Conservation (phyloP, 1,284 basidiomycete genomes). For the Trametes polyzona region DNA sequence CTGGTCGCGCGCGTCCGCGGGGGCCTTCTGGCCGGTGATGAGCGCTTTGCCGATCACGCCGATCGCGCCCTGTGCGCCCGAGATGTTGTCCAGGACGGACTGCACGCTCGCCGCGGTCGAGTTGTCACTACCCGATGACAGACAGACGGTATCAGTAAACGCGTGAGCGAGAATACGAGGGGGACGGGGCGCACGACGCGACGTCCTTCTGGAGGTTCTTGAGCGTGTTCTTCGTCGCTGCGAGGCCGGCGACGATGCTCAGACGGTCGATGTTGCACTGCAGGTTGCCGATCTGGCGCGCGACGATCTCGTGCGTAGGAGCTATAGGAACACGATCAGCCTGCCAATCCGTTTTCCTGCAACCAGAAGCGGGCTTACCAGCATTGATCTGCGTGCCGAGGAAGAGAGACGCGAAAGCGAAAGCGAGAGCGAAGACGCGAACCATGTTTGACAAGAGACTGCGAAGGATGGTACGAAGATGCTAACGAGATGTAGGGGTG, state of each 20-base stretch:
- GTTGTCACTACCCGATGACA: slow-evolving; percentile 31
- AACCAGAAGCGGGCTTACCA: background rate
- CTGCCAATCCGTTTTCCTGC: background rate
- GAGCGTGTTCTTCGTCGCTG: slow-evolving; percentile 35
- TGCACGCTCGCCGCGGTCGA: slow-evolving; percentile 29
- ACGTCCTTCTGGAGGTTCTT: slow-evolving; percentile 27
- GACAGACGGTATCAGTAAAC: background rate
- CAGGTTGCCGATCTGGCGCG: slow-evolving; percentile 39
- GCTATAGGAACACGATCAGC: background rate
- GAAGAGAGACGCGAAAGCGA: slow-evolving; percentile 20
- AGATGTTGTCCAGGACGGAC: slow-evolving; percentile 34
- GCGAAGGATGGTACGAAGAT: background rate
- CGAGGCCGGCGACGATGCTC: slow-evolving; percentile 36
- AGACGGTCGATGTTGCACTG: slow-evolving; percentile 42
- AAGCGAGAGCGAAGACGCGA: slow-evolving; percentile 14
- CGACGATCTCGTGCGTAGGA: slow-evolving; percentile 13
- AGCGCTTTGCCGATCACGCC: slow-evolving; percentile 41
- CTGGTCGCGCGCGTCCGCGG: slow-evolving; percentile 41
- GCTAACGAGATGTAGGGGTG: background rate
- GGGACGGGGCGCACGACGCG: slow-evolving; percentile 16
- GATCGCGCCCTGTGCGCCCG: slow-evolving; percentile 38
- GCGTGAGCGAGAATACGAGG: too few relatives aligned
- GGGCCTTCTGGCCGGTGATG: slow-evolving; percentile 37
- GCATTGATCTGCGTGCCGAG: slow-evolving; percentile 18
- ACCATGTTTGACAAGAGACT: slow-evolving; percentile 6